Base-by-base conservation (phyloP, 1,139 yeast species). In the Pichia sp. region DNA sequence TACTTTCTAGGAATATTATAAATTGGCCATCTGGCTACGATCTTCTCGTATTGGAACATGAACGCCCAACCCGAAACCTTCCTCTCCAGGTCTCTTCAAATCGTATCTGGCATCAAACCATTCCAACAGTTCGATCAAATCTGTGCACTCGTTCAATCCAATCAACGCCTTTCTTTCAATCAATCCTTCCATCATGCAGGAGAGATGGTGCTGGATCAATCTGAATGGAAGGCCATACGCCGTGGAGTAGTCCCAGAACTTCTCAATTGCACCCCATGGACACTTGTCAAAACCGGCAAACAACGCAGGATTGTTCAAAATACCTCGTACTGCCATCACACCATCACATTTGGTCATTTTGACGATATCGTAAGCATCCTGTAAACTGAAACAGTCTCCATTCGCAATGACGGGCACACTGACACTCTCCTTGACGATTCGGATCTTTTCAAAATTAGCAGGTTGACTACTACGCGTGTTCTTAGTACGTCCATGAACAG, bases 321-420 rank as follows among this genome's bases (percentile, higher is more conserved):
- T 72, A 0, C 99, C 99, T 54, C 99, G 71, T 1, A 89, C 99
- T 1, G 98, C 86, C 99, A 93, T 93, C 7, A 93, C 86, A 7
- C 98, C 99, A 61, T 89, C 94, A 31, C 81, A 90, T 1, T 85
- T 85, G 0, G 98, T 90, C 41, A 65, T 64, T 17, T 76, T 70
- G 0, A 80, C 79, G 30, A 91, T 90, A 20, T 65, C 63, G 31
- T 70, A 58, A 20, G 87, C 83, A 62, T 89, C 96, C 15, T 72
- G 70, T 31, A 81, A 68, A 1, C 78, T 66, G 58, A 85, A 86
- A 57, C 96, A 93, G 66, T 94, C 99, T 11, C 99, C 99, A 61
- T 94, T 94, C 2, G 99, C 97, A 14, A 93, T 84, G 0, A 94
- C 91, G 0, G 98, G 98, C 0, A 85, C 81, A 3, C 65, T 62